Conservation (phyloP, 305 asterid species). For the Nicotiana rustica region DNA sequence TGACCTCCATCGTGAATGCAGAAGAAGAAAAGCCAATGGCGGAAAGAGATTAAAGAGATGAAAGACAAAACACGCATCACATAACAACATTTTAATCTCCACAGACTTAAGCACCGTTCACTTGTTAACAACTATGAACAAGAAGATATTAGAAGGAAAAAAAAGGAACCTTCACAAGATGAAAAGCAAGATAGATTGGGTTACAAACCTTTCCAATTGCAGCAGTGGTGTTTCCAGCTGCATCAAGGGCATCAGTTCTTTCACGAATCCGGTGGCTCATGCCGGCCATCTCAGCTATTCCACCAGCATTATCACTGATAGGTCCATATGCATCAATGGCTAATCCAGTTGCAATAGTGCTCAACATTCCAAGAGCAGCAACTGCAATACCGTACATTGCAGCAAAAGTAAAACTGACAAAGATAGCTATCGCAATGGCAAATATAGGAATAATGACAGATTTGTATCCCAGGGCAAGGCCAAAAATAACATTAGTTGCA, state of each 20-base stretch:
- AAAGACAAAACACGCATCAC: neutral
- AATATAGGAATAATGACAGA: slow-evolving; percentile 91
- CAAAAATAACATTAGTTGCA: slow-evolving; percentile 83
- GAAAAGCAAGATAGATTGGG: neutral
- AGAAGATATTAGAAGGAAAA: neutral
- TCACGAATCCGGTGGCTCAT: slow-evolving; percentile 93
- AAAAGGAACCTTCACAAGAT: neutral
- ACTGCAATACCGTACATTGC: slow-evolving; percentile 92
- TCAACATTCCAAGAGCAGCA: slow-evolving; percentile 88
- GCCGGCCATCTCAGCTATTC: slow-evolving; percentile 98
- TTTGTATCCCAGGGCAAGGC: slow-evolving; percentile 86
- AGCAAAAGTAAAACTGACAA: slow-evolving; percentile 84
- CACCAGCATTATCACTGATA: slow-evolving; percentile 96
- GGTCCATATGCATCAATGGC: slow-evolving; percentile 98
- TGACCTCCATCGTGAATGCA: neutral
- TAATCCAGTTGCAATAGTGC: slow-evolving; percentile 87
- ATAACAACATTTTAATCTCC: neutral
- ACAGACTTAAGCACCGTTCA: neutral
- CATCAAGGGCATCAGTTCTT: slow-evolving; percentile 93
- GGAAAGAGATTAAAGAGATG: neutral
- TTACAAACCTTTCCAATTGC: slow-evolving; percentile 85
- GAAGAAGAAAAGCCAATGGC: neutral
- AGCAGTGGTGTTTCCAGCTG: slow-evolving; percentile 93
- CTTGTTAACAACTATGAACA: neutral
- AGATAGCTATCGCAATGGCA: slow-evolving; percentile 83